Evolutionary conservation across 352 stramenopile genomes (phyloP).

Genomic region (Globisporangium cylindrosporum): DNA sequence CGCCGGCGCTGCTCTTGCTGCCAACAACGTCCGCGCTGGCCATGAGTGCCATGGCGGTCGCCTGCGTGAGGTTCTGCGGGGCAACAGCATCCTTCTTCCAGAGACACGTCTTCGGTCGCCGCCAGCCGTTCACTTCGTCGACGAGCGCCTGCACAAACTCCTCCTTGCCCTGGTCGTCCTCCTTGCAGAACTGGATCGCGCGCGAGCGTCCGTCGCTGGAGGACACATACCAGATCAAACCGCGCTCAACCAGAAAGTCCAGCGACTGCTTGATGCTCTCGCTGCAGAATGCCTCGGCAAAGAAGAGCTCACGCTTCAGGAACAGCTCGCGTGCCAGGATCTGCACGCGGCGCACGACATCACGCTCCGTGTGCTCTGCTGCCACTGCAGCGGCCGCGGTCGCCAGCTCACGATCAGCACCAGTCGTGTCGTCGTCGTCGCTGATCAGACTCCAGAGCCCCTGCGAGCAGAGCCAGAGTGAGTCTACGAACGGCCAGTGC

Average conservation of each 20-base stretch:
- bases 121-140: slow-evolving; percentile 34
- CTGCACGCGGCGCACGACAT: slow-evolving; percentile 55
- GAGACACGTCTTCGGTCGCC: slow-evolving; percentile 44
- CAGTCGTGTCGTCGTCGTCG: neutral
- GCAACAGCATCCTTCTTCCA: slow-evolving; percentile 26
- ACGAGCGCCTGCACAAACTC: slow-evolving; percentile 31
- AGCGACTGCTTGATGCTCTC: slow-evolving; percentile 76
- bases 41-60: slow-evolving; percentile 8
- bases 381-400: slow-evolving; percentile 1
- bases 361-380: slow-evolving; percentile 32
- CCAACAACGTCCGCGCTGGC: neutral
- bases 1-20: slow-evolving; percentile 5
- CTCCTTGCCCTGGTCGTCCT: slow-evolving; percentile 2
- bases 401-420: neutral
- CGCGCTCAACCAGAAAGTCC: slow-evolving; percentile 55
- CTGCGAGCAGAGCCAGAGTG: slow-evolving; percentile 58
- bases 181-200: slow-evolving; percentile 26
- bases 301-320: slow-evolving; percentile 31
- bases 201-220: slow-evolving; percentile 27
- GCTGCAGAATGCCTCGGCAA: slow-evolving; percentile 71
- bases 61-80: slow-evolving; percentile 4
- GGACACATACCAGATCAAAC: slow-evolving; percentile 32
- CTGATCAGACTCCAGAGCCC: slow-evolving; percentile 40
- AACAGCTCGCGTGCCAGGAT: slow-evolving; percentile 54
- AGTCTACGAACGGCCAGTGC: slow-evolving; percentile 77